Evolutionary conservation across 2,329 filamentous ascomycete species (phyloP).

Genomic region (Claviceps spartinae): DNA sequence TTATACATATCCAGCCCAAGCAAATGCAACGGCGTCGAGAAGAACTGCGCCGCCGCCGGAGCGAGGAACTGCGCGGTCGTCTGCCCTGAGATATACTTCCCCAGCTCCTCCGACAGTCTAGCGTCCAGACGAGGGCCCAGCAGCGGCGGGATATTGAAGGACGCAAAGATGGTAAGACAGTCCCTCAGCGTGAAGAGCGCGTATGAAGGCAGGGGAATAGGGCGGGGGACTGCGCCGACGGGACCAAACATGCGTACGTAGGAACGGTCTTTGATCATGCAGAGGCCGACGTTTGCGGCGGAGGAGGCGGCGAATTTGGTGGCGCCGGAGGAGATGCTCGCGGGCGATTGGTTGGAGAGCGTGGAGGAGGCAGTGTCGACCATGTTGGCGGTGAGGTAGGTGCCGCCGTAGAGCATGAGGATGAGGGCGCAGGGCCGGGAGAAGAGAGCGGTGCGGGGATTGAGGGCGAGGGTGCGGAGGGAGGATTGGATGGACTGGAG

Average conservation of each 20-base stretch:
- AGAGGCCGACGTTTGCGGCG: constrained; percentile 70
- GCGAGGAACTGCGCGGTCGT: constrained; percentile 66
- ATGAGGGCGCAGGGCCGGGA: constrained; percentile 57
- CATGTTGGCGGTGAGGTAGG: constrained; percentile 77
- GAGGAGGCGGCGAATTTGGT: constrained; percentile 72
- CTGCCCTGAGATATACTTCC: constrained; percentile 31
- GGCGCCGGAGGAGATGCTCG: constrained; percentile 56
- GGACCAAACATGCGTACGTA: constrained; percentile 76
- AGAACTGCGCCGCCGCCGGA: constrained; percentile 64
- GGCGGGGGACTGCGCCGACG: constrained; percentile 30
- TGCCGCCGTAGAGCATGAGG: constrained; percentile 68
- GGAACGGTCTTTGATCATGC: constrained; percentile 79
- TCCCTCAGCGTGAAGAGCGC: constrained; percentile 70
- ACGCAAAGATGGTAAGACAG: constrained; percentile 79
- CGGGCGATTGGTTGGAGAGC: constrained; percentile 39
- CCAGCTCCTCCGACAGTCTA: constrained; percentile 36
- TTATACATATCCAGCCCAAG: constrained; percentile 83
- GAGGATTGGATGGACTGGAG: constrained; percentile 45
- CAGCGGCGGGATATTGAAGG: constrained; percentile 76
- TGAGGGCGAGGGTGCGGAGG: constrained; percentile 39
- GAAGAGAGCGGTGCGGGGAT: constrained; percentile 47
- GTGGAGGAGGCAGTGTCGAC: constrained; percentile 71
- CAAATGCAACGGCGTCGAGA: constrained; percentile 74
- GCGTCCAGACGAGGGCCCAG: constrained; percentile 56
- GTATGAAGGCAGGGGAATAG: constrained; percentile 59